These are phyloP conservation scores for Rehmannia glutinosa DNA, from an alignment of 257 asterid genomes.

Conservation along the genomic window DNA sequence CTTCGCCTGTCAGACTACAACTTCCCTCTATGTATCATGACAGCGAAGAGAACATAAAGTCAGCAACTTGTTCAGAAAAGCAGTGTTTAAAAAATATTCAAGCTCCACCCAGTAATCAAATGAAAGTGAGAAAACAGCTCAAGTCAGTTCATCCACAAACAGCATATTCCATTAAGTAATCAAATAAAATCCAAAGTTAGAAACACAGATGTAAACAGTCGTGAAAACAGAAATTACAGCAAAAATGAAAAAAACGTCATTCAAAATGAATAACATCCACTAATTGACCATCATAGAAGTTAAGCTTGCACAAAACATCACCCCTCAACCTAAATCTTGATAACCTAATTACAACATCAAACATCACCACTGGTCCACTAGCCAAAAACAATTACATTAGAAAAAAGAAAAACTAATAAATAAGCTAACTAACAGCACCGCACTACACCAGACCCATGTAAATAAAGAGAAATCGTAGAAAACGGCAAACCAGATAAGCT, in stretches of 20 bases:
- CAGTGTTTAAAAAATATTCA: background rate
- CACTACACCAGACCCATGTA: background rate
- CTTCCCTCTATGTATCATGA: slow-evolving; percentile 24
- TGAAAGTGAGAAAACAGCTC: background rate
- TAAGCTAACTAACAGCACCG: slow-evolving; percentile 5
- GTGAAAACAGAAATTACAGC: slow-evolving; percentile 1
- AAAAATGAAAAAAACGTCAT: background rate
- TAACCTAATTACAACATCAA: slow-evolving; percentile 11
- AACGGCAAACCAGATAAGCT: slow-evolving; percentile 11
- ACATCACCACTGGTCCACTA: slow-evolving; percentile 12
- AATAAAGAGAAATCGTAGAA: background rate
- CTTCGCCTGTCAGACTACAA: slow-evolving; percentile 25
- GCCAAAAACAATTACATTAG: slow-evolving; percentile 8
- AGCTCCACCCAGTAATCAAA: background rate
- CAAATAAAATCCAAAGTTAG: background rate
- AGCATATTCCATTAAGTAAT: background rate
- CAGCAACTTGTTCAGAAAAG: too few species aligned
- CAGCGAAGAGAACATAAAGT: background rate
- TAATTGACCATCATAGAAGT: background rate
- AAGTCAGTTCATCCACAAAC: background rate
- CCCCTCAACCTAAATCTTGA: background rate
- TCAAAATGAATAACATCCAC: background rate
- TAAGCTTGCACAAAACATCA: background rate
- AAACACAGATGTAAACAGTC: background rate
- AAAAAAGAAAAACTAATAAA: background rate